Percentiles rank a stretch among this genome's conserved stretches.
phyloP scores from a whole-genome alignment of 2,329 filamentous ascomycete genomes.

The Peltaster fructicola region DNA sequence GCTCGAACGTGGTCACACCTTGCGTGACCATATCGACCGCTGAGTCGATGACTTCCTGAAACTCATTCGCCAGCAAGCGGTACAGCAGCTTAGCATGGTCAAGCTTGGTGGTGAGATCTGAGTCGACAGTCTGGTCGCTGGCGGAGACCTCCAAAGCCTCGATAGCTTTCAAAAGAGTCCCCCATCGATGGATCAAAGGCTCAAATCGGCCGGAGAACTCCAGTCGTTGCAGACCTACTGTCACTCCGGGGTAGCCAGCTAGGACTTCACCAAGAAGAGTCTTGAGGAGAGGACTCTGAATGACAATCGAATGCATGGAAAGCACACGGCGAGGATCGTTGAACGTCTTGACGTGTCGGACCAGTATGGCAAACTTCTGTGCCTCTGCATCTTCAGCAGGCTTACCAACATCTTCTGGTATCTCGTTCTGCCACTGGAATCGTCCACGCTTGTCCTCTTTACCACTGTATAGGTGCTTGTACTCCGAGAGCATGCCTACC shows the following conservation, averaged over 20 bases:
- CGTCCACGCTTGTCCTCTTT: conserved; percentile 33
- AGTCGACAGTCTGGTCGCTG: conserved; percentile 1
- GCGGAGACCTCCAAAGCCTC: conserved; percentile 1
- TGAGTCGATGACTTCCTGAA: conserved; percentile 23
- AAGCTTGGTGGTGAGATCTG: not conserved
- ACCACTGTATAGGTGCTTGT: conserved; percentile 16
- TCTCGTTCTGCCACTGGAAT: conserved; percentile 37
- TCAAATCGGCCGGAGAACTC: conserved; percentile 44
- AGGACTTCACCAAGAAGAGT: conserved; percentile 37
- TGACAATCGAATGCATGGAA: conserved; percentile 34
- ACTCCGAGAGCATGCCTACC: conserved; percentile 2
- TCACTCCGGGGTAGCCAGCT: conserved; percentile 41
- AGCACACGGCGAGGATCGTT: conserved; percentile 41
- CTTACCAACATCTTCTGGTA: conserved; percentile 36
- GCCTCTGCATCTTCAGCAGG: conserved; percentile 45
- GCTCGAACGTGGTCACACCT: conserved; percentile 19
- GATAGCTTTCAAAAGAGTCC: conserved; percentile 24
- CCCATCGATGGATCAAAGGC: conserved; percentile 50
- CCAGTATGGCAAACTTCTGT: conserved; percentile 41
- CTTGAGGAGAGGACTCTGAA: conserved; percentile 46
- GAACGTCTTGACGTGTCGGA: conserved; percentile 35
- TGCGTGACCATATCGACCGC: conserved; percentile 21
- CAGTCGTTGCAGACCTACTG: conserved; percentile 40
- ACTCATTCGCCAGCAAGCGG: conserved; percentile 22
- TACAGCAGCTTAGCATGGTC: conserved; percentile 22